phyloP scores from a whole-genome alignment of 306 rosid species.

The Cucumis melo region DNA sequence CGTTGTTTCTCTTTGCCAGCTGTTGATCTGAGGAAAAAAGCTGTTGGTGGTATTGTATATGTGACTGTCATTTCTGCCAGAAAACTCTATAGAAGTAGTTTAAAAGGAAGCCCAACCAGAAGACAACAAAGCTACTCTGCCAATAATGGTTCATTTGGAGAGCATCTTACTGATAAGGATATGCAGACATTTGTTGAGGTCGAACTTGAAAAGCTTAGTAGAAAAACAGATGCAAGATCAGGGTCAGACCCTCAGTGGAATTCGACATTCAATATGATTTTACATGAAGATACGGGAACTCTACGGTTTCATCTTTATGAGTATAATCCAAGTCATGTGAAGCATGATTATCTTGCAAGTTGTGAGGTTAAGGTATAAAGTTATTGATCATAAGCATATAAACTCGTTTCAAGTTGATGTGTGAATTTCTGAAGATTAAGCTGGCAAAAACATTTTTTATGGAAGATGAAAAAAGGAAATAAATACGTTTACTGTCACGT shows the following conservation, averaged over 20 bases:
- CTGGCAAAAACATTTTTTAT: neutral
- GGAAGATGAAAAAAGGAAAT: neutral
- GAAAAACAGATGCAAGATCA: slow-evolving; percentile 53
- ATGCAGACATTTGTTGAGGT: slow-evolving; percentile 83
- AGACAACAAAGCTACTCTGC: slow-evolving; percentile 31
- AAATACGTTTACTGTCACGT: neutral
- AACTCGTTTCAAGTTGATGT: neutral
- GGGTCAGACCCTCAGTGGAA: slow-evolving; percentile 87
- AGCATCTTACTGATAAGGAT: slow-evolving; percentile 37
- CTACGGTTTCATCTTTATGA: slow-evolving; percentile 72
- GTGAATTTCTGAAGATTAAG: neutral
- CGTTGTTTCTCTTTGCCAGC: slow-evolving; percentile 83
- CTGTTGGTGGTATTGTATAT: slow-evolving; percentile 76
- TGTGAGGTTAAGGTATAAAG: slow-evolving; percentile 79
- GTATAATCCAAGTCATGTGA: slow-evolving; percentile 49
- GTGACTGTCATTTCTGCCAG: slow-evolving; percentile 68
- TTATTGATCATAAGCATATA: neutral
- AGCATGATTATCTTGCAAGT: slow-evolving; percentile 72
- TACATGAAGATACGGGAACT: slow-evolving; percentile 64
- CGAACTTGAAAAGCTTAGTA: slow-evolving; percentile 65
- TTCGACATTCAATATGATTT: slow-evolving; percentile 83
- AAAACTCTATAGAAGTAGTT: slow-evolving; percentile 53
- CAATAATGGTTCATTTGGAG: slow-evolving; percentile 48
- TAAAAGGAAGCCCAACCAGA: slow-evolving; percentile 48
- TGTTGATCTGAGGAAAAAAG: slow-evolving; percentile 55